Percentiles rank a stretch among this genome's conserved stretches.
Evolutionary conservation across 2,329 filamentous ascomycete species (phyloP).

Genomic region (Fonsecaea pugnacius): DNA sequence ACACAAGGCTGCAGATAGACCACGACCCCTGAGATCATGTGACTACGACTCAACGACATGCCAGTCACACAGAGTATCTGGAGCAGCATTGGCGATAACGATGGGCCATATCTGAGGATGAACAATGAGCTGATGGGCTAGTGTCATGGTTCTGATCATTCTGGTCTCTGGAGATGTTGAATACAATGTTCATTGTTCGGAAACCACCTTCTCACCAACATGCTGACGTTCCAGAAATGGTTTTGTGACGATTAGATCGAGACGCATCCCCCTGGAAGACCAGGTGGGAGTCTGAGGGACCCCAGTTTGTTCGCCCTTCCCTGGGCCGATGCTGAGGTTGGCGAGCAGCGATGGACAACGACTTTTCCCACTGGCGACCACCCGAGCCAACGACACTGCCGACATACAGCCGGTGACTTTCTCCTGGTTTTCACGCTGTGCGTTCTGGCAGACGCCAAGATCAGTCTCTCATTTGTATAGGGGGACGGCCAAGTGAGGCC

Average conservation of each 20-base stretch:
- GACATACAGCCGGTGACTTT: neutral
- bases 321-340: neutral
- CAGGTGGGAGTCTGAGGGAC: neutral
- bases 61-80: slow-evolving; percentile 4
- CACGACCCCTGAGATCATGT: slow-evolving; percentile 20
- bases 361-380: neutral
- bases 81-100: slow-evolving; percentile 2
- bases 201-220: neutral
- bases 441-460: neutral
- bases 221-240: neutral
- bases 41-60: slow-evolving; percentile 3
- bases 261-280: neutral
- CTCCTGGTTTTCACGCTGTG: neutral
- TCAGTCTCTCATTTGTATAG: neutral
- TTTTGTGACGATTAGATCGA: neutral
- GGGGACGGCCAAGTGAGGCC: slow-evolving; percentile 16
- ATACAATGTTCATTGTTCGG: slow-evolving; percentile 1
- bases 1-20: slow-evolving; percentile 10
- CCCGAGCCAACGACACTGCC: neutral
- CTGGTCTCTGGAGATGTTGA: slow-evolving; percentile 1
- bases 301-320: neutral
- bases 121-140: slow-evolving; percentile 1
- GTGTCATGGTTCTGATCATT: slow-evolving; percentile 10
- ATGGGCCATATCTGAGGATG: slow-evolving; percentile 5
- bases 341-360: neutral